A percentile compares a stretch with the other conserved stretches of the same genome.
Evolutionary conservation across 2,329 filamentous ascomycete genomes (phyloP).

Genomic region (Ambrosiella xylebori): DNA sequence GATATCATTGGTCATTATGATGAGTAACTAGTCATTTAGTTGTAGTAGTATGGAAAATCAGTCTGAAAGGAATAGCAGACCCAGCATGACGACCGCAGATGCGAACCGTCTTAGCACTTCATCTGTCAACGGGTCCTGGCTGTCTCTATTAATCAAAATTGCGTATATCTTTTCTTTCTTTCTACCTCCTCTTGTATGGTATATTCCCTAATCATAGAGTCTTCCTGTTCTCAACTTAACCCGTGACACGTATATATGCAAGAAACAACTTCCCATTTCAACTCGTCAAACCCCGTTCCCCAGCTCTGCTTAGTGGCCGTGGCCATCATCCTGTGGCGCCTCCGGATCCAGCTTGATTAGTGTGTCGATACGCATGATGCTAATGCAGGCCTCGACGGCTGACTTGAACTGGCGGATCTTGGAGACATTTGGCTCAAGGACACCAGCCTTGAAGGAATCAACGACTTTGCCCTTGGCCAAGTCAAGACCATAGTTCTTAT

Average conservation of each 20-base stretch:
- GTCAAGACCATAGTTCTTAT: slow-evolving; percentile 97
- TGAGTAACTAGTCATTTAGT: not conserved
- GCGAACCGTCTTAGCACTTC: not conserved
- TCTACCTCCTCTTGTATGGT: slow-evolving; percentile 2
- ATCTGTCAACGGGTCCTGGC: not conserved
- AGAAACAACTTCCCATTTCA: not conserved
- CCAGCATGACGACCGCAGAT: slow-evolving; percentile 2
- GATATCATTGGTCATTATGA: slow-evolving; percentile 1
- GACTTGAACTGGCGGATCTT: slow-evolving; percentile 97
- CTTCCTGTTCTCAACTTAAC: not conserved
- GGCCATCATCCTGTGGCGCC: slow-evolving; percentile 59
- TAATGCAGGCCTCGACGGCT: slow-evolving; percentile 94
- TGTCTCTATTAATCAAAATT: slow-evolving; percentile 10
- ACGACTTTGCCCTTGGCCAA: slow-evolving; percentile 76
- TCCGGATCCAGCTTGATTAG: slow-evolving; percentile 96
- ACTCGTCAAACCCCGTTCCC: not conserved
- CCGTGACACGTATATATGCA: slow-evolving; percentile 1
- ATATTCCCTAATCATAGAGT: slow-evolving; percentile 1
- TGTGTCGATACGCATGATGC: slow-evolving; percentile 98
- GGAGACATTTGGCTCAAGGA: slow-evolving; percentile 93
- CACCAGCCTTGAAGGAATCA: slow-evolving; percentile 85
- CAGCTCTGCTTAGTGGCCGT: slow-evolving; percentile 50
- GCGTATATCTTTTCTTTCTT: slow-evolving; percentile 9
- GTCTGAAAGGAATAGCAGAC: slow-evolving; percentile 5
- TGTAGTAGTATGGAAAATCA: slow-evolving; percentile 4